These are phyloP conservation scores for Mortierella sp. DNA, from an alignment of 371 early-diverging fungal species.

Conservation along the genomic window DNA sequence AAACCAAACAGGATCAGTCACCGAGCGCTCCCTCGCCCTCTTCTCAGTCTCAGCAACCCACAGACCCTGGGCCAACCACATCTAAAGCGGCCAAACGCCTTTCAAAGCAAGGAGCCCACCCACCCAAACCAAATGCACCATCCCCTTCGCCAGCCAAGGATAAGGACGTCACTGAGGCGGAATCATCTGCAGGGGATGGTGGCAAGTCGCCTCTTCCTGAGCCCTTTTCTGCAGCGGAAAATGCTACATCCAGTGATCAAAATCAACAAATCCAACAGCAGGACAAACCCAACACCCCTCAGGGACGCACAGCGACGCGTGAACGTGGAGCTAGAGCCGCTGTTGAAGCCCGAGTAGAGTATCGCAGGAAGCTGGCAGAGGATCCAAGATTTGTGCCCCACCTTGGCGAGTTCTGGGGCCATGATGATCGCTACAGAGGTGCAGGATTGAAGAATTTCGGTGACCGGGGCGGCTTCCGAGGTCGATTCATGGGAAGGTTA, in stretches of 20 bases:
- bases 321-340: slow-evolving; percentile 45
- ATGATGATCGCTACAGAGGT: slow-evolving; percentile 66
- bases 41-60: slow-evolving; percentile 14
- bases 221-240: not conserved
- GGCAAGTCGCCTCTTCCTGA: slow-evolving; percentile 20
- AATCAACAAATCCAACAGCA: slow-evolving; percentile 27
- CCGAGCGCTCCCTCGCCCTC: slow-evolving; percentile 5
- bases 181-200: slow-evolving; percentile 7
- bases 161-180: not conserved
- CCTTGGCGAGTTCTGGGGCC: slow-evolving; percentile 68
- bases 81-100: slow-evolving; percentile 27
- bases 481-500: slow-evolving; percentile 54
- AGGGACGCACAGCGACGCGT: slow-evolving; percentile 25
- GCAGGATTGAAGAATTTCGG: slow-evolving; percentile 57
- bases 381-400: slow-evolving; percentile 71
- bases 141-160: slow-evolving; percentile 21
- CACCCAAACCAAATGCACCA: slow-evolving; percentile 12
- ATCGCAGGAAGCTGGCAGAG: slow-evolving; percentile 63
- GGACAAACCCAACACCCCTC: slow-evolving; percentile 23
- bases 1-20: slow-evolving; percentile 4
- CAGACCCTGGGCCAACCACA: slow-evolving; percentile 13
- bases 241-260: slow-evolving; percentile 7
- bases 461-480: slow-evolving; percentile 41
- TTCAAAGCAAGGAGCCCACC: slow-evolving; percentile 31
- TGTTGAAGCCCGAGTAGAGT: slow-evolving; percentile 62